Base-by-base conservation (phyloP, 225 moss, liverwort and hornwort genomes). In the Pleurozium schreberi region DNA sequence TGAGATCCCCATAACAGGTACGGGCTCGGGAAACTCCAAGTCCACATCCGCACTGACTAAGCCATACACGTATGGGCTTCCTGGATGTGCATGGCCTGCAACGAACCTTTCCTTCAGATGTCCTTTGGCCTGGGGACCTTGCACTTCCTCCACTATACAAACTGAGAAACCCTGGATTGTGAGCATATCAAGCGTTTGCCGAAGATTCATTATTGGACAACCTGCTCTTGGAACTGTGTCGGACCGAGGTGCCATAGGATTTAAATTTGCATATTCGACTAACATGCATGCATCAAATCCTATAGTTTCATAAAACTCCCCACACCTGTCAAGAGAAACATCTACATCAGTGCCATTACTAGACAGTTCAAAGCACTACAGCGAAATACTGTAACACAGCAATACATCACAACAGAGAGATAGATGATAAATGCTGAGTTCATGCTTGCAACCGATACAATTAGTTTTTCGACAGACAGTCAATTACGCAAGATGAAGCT, bases 231-330 rank as follows among this genome's bases (percentile, higher is more conserved):
- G 97, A 34, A 96, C 96, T 30, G 96, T 87, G 81, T 96, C 94
- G 17, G 91, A 91, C 71, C 90, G 88, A 71, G 89, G 90, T 12
- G 96, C 97, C 99, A 97, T 99, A 19, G 99, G 99, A 88, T 99
- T 99, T 45, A 99, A 76, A 38, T 95, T 97, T 14, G 96, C 96
- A 52, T 97, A 96, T 71, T 97, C 97, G 28, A 95, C 97, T 45
- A 99, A 91, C 91, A 99, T 90, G 85, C 99, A 99, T 21, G 99
- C 99, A 90, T 99, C 99, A 80, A 96, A 96, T 50, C 99, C 97
- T 43, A 96, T 77, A 14, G 96, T 88, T 91, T 99, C 97, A 58
- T 99, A 99, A 86, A 97, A 99, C 80, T 99, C 96, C 55, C 99
- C 99, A 45, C 96, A 95, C 91, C 97, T 95, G 84, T 84, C 90